phyloP scores from a whole-genome alignment of 108 stramenopile genomes.

The Asterionellopsis glacialis region DNA sequence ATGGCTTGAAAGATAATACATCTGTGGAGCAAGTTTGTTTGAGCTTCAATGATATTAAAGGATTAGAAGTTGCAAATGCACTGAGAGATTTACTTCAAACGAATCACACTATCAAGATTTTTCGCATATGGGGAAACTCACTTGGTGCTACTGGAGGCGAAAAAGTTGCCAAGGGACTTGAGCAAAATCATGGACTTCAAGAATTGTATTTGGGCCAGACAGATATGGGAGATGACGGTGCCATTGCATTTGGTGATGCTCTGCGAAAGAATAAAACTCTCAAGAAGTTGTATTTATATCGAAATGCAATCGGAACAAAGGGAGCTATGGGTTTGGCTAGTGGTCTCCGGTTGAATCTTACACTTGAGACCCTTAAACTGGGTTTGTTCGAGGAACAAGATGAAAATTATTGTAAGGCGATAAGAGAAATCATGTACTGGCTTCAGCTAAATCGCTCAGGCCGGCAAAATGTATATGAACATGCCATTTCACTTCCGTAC shows the following conservation, averaged over 20 bases:
- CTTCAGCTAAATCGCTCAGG: too few species aligned
- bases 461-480: too few species aligned
- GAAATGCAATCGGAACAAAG: constrained; percentile 27
- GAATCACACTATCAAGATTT: too few species aligned
- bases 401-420: too few species aligned
- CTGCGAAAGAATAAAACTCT: constrained; percentile 23
- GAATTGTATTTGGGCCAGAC: neutral
- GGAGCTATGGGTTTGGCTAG: constrained; percentile 32
- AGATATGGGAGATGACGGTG: constrained; percentile 12
- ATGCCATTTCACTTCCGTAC: too few species aligned
- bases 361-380: too few species aligned
- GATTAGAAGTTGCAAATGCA: constrained; percentile 15
- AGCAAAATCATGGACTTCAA: too few species aligned
- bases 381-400: too few species aligned
- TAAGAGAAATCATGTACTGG: too few species aligned
- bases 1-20: constrained; percentile 20
- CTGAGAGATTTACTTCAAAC: constrained; percentile 10
- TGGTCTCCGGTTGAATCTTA: neutral
- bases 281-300: constrained; percentile 27
- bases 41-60: constrained; percentile 23
- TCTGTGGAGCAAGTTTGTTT: constrained; percentile 21
- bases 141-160: too few species aligned
- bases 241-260: constrained; percentile 21
- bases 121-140: too few species aligned
- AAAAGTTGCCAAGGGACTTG: too few species aligned